Base-by-base conservation (phyloP, 129 eudicot genomes). In the Lactuca saligna region DNA sequence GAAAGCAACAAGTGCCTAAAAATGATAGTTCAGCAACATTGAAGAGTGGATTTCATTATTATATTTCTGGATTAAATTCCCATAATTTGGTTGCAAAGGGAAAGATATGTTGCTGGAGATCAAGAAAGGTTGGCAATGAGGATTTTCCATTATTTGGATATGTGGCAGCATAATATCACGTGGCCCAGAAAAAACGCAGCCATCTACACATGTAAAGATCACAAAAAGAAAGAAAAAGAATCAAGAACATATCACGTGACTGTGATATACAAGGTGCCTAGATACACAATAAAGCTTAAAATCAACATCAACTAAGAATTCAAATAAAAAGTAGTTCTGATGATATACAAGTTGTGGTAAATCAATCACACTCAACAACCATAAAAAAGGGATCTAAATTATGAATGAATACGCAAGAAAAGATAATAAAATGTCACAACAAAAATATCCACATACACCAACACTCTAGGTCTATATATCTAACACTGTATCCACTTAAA, bases 151-250 rank as follows among this genome's bases (percentile, higher is more conserved):
- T 35, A 58, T 44, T 59, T 78, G 65, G 56, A 35, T 20, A 44
- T 46, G 62, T 65, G 74, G 77, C 37, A 57, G 66, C 72, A 77
- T 77, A 68, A 82, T 58, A 13, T 81, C 79, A 61, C 55, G 71
- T 70, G 78, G 72, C 62, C 62, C 65, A 71, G 72, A 57, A 75
- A 59, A 70, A 70, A 80, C 41, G 64, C 74, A 77, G 76, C 76
- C 81, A 82, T 82, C 81, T 82, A 78, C 83, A 82, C 73, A 75
- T 74, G 72, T 66, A 70, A 74, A 83, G 53, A 76, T 66, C 71
- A 76, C 34, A 57, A 71, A 71, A 60, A 61, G 15, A 44, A 72
- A 63, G 20, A 32, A 77, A 44, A 62, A 63, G 63, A 51, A 66
- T 78, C 78, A 72, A 78, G 67, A 68, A 57, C 78, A 59, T 39